Percentiles rank a stretch among this genome's conserved stretches.
These are phyloP conservation scores for Rhizoctonia solani DNA, from an alignment of 1,284 basidiomycete genomes.

Conservation along the genomic window DNA sequence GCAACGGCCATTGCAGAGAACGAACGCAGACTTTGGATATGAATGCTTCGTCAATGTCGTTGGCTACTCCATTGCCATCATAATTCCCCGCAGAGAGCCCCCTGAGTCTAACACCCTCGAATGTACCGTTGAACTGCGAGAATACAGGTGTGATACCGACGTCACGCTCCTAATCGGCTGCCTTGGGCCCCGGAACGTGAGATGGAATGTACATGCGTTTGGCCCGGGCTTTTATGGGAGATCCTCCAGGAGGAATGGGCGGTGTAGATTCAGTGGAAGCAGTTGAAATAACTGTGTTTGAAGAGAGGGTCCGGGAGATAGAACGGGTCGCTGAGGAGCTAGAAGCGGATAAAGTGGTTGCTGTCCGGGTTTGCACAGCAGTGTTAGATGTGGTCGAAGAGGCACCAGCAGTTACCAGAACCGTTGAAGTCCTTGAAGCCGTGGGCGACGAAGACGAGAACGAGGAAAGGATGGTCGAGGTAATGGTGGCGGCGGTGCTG, in stretches of 20 bases:
- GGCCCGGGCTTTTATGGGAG: not conserved
- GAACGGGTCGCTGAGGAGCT: not conserved
- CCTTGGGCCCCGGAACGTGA: constrained; percentile 3
- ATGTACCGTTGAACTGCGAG: constrained; percentile 27
- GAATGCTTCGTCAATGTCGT: constrained; percentile 31
- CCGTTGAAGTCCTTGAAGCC: constrained; percentile 27
- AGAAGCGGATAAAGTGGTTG: not conserved
- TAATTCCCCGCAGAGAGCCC: constrained; percentile 1
- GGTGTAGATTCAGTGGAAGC: not conserved
- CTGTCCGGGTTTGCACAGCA: constrained; percentile 7
- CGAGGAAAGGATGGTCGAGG: constrained; percentile 35
- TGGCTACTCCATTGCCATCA: constrained; percentile 14
- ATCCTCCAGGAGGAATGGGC: not conserved
- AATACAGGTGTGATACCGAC: constrained; percentile 20
- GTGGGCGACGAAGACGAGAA: constrained; percentile 37
- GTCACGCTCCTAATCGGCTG: not conserved
- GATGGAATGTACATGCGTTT: constrained; percentile 31
- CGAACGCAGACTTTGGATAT: constrained; percentile 33
- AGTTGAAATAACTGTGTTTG: not conserved
- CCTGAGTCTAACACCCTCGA: constrained; percentile 12
- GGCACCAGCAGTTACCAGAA: constrained; percentile 1
- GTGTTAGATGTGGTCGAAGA: not conserved
- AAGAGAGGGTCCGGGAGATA: not conserved
- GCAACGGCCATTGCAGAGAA: constrained; percentile 37
- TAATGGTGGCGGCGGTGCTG: not conserved